phyloP scores from a whole-genome alignment of 106 monocot genomes.

The Platanthera guangdongensis region DNA sequence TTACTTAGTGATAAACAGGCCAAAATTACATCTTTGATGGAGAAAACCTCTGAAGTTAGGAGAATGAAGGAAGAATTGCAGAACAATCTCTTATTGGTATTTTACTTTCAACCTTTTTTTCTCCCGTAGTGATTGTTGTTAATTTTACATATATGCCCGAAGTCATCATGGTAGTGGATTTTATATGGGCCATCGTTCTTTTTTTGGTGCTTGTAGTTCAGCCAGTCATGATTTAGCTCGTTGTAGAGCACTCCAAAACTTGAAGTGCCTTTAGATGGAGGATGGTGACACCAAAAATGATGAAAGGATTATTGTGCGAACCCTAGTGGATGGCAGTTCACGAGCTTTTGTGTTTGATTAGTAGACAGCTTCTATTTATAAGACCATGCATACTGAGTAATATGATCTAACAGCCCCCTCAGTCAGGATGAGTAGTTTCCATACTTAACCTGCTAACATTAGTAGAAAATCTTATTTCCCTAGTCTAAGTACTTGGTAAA shows the following conservation, averaged over 20 bases:
- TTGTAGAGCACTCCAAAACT: neutral
- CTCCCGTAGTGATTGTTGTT: neutral
- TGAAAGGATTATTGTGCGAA: too few relatives aligned
- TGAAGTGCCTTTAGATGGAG: too few relatives aligned
- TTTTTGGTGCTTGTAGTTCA: neutral
- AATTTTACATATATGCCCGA: neutral
- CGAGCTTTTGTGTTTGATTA: too few relatives aligned
- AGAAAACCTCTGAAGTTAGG: constrained; percentile 80
- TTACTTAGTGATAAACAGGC: constrained; percentile 48
- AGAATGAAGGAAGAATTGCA: constrained; percentile 68
- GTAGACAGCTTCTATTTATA: too few relatives aligned
- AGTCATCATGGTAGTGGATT: neutral
- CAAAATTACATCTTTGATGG: constrained; percentile 59
- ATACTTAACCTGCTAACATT: too few relatives aligned
- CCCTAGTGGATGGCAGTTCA: too few relatives aligned
- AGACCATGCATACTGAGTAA: too few relatives aligned
- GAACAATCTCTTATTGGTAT: constrained; percentile 62
- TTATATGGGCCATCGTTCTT: neutral
- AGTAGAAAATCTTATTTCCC: too few relatives aligned
- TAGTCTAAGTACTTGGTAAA: too few relatives aligned
- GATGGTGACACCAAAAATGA: too few relatives aligned
- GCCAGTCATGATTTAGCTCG: neutral
- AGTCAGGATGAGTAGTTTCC: too few relatives aligned
- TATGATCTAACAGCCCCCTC: too few relatives aligned
- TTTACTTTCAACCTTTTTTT: neutral